phyloP scores from a whole-genome alignment of 2,329 filamentous ascomycete genomes.

The Alternaria triticimaculans region DNA sequence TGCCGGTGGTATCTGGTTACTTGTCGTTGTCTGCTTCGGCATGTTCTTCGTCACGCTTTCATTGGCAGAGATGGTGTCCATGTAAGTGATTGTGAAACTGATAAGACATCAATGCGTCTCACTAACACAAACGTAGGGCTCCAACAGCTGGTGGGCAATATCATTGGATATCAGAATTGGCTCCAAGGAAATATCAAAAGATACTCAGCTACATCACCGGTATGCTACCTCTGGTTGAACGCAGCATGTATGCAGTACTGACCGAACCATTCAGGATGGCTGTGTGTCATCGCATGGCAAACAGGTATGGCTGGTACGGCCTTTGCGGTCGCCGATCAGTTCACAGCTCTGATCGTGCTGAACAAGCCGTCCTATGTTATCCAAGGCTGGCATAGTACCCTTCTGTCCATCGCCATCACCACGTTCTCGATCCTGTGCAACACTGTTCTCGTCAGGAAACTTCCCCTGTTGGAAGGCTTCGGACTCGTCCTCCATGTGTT shows the following conservation, averaged over 20 bases:
- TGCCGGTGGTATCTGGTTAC: constrained; percentile 33
- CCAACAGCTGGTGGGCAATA: constrained; percentile 28
- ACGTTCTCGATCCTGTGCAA: constrained; percentile 49
- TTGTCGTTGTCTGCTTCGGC: constrained; percentile 19
- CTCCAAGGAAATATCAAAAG: constrained; percentile 45
- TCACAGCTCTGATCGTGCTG: constrained; percentile 40
- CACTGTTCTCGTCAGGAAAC: constrained; percentile 45
- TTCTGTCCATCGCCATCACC: constrained; percentile 54
- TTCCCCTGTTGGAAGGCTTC: constrained; percentile 39
- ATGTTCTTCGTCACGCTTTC: constrained; percentile 32
- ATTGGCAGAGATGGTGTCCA: constrained; percentile 43
- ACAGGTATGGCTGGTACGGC: constrained; percentile 32
- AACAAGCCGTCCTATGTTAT: constrained; percentile 46
- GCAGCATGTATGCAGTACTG: not conserved
- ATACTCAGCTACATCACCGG: constrained; percentile 46
- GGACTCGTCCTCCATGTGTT: constrained; percentile 56
- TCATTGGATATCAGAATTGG: constrained; percentile 42
- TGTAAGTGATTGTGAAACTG: constrained; percentile 13
- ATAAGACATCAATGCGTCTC: not conserved
- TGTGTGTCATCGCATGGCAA: constrained; percentile 50
- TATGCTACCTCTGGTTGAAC: constrained; percentile 30
- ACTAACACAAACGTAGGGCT: constrained; percentile 1
- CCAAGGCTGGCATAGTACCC: constrained; percentile 56
- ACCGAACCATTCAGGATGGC: constrained; percentile 39
- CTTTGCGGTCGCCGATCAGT: constrained; percentile 25